Conservation (phyloP, 768 basidiomycete species). For the Lentinula aciculospora region DNA sequence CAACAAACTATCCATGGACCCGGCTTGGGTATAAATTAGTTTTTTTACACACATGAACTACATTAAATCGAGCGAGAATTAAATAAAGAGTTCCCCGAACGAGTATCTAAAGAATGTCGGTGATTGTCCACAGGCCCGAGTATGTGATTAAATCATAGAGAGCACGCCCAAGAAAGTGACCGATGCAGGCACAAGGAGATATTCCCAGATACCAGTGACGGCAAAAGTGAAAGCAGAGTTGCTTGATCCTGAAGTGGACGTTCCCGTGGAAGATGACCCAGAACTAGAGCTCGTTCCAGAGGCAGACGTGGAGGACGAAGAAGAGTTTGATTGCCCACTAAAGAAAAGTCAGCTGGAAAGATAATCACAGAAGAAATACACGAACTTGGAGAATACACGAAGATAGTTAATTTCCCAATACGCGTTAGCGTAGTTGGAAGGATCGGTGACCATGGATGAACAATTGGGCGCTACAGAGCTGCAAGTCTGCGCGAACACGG, state of each 20-base stretch:
- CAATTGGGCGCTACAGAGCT: conserved; percentile 21
- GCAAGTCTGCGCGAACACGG: conserved; percentile 11
- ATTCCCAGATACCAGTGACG: neutral
- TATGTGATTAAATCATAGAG: neutral
- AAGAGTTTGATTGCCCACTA: neutral
- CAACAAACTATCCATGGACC: too few relatives aligned
- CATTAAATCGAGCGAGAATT: neutral
- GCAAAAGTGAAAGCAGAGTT: neutral
- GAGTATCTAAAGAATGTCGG: neutral
- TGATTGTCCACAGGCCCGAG: neutral
- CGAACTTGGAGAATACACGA: conserved; percentile 20
- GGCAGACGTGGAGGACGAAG: neutral
- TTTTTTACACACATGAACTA: neutral
- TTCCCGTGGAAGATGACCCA: neutral
- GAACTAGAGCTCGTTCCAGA: neutral
- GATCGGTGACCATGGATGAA: conserved; percentile 25
- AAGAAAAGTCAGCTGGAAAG: neutral
- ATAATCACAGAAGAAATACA: neutral
- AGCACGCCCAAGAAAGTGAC: neutral
- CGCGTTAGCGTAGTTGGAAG: conserved; percentile 26
- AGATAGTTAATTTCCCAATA: conserved; percentile 39
- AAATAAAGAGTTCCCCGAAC: neutral
- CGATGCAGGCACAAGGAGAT: neutral
- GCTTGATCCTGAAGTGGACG: neutral
- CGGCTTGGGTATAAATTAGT: neutral